phyloP scores from a whole-genome alignment of 1,284 basidiomycete genomes.

The Sporisorium graminicola region DNA sequence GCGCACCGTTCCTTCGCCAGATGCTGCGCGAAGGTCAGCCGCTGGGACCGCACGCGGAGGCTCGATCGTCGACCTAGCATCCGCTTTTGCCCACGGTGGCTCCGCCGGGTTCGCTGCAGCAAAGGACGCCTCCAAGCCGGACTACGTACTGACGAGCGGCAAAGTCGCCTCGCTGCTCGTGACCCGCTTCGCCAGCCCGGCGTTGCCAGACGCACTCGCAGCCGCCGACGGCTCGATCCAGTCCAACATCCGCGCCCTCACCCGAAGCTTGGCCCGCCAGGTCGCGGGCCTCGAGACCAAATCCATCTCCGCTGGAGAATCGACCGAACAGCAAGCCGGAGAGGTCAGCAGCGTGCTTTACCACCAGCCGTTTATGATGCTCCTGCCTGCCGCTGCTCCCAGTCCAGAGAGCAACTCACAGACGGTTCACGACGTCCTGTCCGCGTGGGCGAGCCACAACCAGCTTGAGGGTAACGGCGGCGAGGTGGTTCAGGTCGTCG shows the following conservation, averaged over 20 bases:
- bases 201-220: slow-evolving; percentile 25
- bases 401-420: slow-evolving; percentile 72
- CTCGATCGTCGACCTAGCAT: slow-evolving; percentile 73
- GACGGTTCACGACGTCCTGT: slow-evolving; percentile 76
- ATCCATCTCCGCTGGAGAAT: slow-evolving; percentile 72
- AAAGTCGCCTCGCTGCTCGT: slow-evolving; percentile 59
- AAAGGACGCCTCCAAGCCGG: slow-evolving; percentile 71
- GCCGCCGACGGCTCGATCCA: slow-evolving; percentile 8
- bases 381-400: slow-evolving; percentile 63
- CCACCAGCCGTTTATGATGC: slow-evolving; percentile 85
- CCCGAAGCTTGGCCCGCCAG: slow-evolving; percentile 84
- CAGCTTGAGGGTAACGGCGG: slow-evolving; percentile 69
- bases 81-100: slow-evolving; percentile 82
- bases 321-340: slow-evolving; percentile 65
- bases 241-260: slow-evolving; percentile 76
- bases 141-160: slow-evolving; percentile 47
- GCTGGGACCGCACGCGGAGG: slow-evolving; percentile 12
- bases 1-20: slow-evolving; percentile 67
- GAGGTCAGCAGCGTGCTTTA: slow-evolving; percentile 78
- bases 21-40: slow-evolving; percentile 41
- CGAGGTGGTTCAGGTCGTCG: slow-evolving; percentile 68
- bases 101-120: slow-evolving; percentile 69
- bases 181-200: slow-evolving; percentile 33
- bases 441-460: slow-evolving; percentile 77
- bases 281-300: slow-evolving; percentile 85